phyloP scores from a whole-genome alignment of 2,329 filamentous ascomycete genomes.

The Penicillium vulpinum region DNA sequence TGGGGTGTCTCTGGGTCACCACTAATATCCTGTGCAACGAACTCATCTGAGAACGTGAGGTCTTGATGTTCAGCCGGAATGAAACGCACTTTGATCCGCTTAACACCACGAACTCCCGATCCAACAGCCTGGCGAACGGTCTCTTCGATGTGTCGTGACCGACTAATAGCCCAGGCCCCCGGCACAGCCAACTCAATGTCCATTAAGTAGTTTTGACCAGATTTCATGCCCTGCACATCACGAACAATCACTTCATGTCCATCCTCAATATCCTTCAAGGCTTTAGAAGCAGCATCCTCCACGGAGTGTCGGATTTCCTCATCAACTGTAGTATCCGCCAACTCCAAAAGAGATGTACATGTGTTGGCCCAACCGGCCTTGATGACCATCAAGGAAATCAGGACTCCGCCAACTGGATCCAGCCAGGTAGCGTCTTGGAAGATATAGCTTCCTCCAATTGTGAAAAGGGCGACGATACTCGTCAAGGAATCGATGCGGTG shows the following conservation, averaged over 20 bases:
- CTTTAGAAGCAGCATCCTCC: slow-evolving; percentile 62
- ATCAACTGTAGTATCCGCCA: slow-evolving; percentile 89
- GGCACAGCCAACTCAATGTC: slow-evolving; percentile 86
- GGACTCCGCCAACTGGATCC: slow-evolving; percentile 86
- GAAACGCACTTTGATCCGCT: slow-evolving; percentile 81
- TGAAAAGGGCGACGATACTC: slow-evolving; percentile 85
- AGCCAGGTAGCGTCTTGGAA: slow-evolving; percentile 85
- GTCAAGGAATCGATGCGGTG: slow-evolving; percentile 95
- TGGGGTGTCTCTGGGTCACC: slow-evolving; percentile 61
- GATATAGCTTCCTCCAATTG: slow-evolving; percentile 86
- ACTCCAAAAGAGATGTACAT: slow-evolving; percentile 74
- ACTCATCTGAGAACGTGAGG: slow-evolving; percentile 72
- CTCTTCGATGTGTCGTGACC: slow-evolving; percentile 69
- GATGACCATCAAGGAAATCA: slow-evolving; percentile 92
- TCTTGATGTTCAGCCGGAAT: slow-evolving; percentile 64
- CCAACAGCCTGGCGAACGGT: slow-evolving; percentile 71
- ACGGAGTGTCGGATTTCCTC: slow-evolving; percentile 76
- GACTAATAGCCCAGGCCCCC: slow-evolving; percentile 70
- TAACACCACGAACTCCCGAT: slow-evolving; percentile 76
- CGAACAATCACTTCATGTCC: slow-evolving; percentile 67
- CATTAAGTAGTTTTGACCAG: slow-evolving; percentile 92
- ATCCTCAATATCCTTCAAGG: slow-evolving; percentile 56
- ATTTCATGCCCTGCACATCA: slow-evolving; percentile 86
- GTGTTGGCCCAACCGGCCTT: slow-evolving; percentile 88
- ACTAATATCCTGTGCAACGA: slow-evolving; percentile 63